Conservation (phyloP, 805 yeast genomes). For the Starmerella etchellsii region DNA sequence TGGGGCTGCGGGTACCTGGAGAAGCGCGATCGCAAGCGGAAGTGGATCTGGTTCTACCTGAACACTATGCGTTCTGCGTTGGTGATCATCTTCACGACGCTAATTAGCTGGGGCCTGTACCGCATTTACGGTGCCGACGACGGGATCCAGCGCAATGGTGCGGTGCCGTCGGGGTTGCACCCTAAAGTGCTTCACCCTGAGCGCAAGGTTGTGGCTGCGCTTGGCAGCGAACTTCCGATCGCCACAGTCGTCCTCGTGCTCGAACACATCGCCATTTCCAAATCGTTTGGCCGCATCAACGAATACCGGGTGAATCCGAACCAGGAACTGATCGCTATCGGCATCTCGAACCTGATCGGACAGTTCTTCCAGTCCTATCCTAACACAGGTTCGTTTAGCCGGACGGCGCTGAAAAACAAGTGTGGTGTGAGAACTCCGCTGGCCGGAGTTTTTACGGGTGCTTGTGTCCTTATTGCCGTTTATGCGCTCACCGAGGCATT, state of each 20-base stretch:
- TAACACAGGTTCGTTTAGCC: constrained; percentile 88
- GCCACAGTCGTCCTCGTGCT: constrained; percentile 68
- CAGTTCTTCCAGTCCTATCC: constrained; percentile 91
- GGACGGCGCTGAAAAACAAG: constrained; percentile 87
- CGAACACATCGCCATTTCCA: constrained; percentile 88
- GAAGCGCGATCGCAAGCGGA: constrained; percentile 48
- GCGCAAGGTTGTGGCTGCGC: constrained; percentile 39
- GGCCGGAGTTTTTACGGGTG: constrained; percentile 84
- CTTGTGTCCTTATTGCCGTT: constrained; percentile 73
- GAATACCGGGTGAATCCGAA: constrained; percentile 85
- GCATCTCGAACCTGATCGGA: constrained; percentile 79
- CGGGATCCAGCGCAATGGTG: constrained; percentile 49
- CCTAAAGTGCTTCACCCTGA: constrained; percentile 67
- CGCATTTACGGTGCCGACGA: constrained; percentile 31
- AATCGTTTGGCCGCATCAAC: constrained; percentile 84
- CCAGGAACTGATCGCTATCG: constrained; percentile 89
- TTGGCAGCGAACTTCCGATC: constrained; percentile 75
- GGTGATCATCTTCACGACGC: constrained; percentile 68
- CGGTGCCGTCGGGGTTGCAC: constrained; percentile 69
- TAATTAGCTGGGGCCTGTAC: constrained; percentile 65
- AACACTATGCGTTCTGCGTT: constrained; percentile 73
- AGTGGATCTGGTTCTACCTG: constrained; percentile 50
- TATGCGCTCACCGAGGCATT: constrained; percentile 75
- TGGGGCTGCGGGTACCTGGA: constrained; percentile 47
- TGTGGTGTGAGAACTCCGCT: constrained; percentile 92